Base-by-base conservation (phyloP, 83 land plant species). In the Larix sibirica region DNA sequence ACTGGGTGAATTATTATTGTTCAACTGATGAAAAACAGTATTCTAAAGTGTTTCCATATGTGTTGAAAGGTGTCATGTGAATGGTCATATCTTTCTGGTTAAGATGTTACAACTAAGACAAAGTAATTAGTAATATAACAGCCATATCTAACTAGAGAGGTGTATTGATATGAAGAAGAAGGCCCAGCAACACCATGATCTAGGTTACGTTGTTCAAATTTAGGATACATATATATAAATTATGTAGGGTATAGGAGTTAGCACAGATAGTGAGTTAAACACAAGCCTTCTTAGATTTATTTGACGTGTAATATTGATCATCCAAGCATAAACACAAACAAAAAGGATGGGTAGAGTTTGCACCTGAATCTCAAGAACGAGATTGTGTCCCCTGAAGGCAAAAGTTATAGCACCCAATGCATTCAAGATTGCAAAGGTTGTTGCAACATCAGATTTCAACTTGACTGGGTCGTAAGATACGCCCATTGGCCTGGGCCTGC, bases 371-470 rank as follows among this genome's bases (percentile, higher is more conserved):
- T 97, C 98, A 69, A 97, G 84, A 1, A 82, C 90, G 21, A 95
- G 88, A 83, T 95, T 97, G 85, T 97, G 99, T 33, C 98, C 98
- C 77, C 97, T 85, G 82, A 92, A 97, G 23, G 95, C 94, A 81
- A 97, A 95, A 62, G 94, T 89, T 62, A 97, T 84, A 74, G 88
- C 88, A 28, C 96, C 98, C 31, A 97, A 87, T 10, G 96, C 94
- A 82, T 94, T 95, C 8, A 95, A 59, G 79, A 92, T 80, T 36
- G 86, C 81, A 63, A 96, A 87, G n/a, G 79, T 62, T 7, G 85
- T 83, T 10, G 68, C 89, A 40, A 79, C 63, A 4, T 85, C 83
- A 0, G 89, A 77, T 16, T 75, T 77, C 2, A 65, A 79, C 58
- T 83, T 58, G 23, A 86, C 59, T 0, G 91, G 86, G 47, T 87